A percentile compares a stretch with the other conserved stretches of the same genome.
phyloP scores from a whole-genome alignment of 1,284 basidiomycete genomes.

The Neonothopanus nambi region DNA sequence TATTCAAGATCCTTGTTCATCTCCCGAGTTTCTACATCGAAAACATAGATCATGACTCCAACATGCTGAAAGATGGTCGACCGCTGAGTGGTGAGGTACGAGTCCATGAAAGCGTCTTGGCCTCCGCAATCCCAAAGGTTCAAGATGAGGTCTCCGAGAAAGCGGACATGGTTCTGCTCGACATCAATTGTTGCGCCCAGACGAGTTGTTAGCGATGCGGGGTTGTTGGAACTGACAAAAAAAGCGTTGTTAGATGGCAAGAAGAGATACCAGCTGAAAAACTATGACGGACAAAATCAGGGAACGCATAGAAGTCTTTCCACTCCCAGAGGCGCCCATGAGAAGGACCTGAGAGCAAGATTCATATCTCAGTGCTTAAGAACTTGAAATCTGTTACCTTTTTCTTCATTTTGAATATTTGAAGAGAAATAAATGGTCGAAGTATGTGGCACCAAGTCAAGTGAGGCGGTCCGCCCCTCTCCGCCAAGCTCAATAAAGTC shows the following conservation, averaged over 20 bases:
- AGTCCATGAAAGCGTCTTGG: constrained; percentile 97
- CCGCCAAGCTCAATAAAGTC: too few relatives aligned
- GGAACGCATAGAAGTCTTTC: constrained; percentile 96
- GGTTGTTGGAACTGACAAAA: constrained; percentile 81
- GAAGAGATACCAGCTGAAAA: constrained; percentile 3
- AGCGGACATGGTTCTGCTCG: constrained; percentile 96
- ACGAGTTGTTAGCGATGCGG: constrained; percentile 87
- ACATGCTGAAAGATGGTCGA: constrained; percentile 94
- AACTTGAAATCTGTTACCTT: constrained; percentile 37
- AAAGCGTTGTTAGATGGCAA: constrained; percentile 14
- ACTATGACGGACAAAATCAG: constrained; percentile 86
- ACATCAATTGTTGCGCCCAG: constrained; percentile 97
- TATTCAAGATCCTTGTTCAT: constrained; percentile 81
- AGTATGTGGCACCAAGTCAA: too few relatives aligned
- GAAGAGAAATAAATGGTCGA: too few relatives aligned
- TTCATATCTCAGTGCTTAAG: constrained; percentile 18
- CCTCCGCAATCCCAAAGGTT: constrained; percentile 99
- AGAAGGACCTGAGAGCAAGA: constrained; percentile 68
- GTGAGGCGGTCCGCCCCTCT: too few relatives aligned
- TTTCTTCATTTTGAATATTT: constrained; percentile 30
- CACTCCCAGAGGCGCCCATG: constrained; percentile 92
- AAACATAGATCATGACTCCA: constrained; percentile 97
- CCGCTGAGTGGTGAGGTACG: constrained; percentile 88
- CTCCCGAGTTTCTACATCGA: constrained; percentile 84
- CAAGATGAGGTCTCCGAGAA: constrained; percentile 90